phyloP scores from a whole-genome alignment of 2,329 filamentous ascomycete species.

The Venturia nashicola region DNA sequence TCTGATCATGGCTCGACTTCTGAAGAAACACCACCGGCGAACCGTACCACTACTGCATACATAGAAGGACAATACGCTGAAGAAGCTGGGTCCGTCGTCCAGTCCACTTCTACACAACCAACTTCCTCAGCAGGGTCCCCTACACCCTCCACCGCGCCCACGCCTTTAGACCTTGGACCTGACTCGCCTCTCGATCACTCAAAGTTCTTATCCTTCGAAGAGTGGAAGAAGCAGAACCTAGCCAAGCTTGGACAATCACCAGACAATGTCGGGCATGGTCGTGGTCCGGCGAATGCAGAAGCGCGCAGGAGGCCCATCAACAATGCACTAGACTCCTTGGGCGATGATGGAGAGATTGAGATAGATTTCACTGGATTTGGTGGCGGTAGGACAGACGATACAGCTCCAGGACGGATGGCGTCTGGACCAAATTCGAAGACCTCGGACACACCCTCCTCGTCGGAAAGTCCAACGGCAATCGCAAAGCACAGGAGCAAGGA shows the following conservation, averaged over 20 bases:
- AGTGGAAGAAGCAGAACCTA: conserved; percentile 93
- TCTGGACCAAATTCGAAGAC: conserved; percentile 13
- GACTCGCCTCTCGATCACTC: conserved; percentile 60
- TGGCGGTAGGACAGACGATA: conserved; percentile 16
- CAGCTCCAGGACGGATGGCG: conserved; percentile 10
- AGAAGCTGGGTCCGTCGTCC: not conserved
- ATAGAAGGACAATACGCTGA: not conserved
- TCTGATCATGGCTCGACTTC: conserved; percentile 12
- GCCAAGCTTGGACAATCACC: conserved; percentile 71
- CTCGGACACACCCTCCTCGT: not conserved
- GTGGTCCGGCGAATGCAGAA: conserved; percentile 34
- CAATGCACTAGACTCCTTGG: conserved; percentile 64
- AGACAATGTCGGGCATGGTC: conserved; percentile 49
- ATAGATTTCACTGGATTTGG: conserved; percentile 57
- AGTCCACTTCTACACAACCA: conserved; percentile 6
- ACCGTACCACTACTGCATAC: not conserved
- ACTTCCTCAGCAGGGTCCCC: not conserved
- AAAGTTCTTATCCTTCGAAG: conserved; percentile 91
- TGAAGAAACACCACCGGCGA: conserved; percentile 12
- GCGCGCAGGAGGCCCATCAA: conserved; percentile 42
- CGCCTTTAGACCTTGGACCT: conserved; percentile 37
- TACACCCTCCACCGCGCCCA: conserved; percentile 18
- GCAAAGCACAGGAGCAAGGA: conserved; percentile 59
- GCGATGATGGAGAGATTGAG: conserved; percentile 81
- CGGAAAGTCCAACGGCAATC: conserved; percentile 18